These are phyloP conservation scores for Leccinellum albellum DNA, from an alignment of 768 basidiomycete genomes.

Conservation along the genomic window DNA sequence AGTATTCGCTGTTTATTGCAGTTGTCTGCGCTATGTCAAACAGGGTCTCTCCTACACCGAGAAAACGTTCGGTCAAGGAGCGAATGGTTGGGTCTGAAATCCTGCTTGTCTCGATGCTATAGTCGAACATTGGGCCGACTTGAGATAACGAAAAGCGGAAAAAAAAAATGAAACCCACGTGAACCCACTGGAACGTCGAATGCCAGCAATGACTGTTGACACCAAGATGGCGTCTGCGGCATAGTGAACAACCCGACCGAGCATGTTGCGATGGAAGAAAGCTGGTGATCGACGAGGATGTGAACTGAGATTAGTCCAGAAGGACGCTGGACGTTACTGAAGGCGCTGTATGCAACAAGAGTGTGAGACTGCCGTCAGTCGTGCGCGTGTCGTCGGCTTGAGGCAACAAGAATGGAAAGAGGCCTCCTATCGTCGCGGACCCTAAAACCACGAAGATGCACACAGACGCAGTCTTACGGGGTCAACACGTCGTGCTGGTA, in stretches of 20 bases:
- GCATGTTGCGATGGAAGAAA: constrained; percentile 34
- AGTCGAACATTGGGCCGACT: no score
- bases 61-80: constrained; percentile 73
- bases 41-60: constrained; percentile 83
- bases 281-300: not conserved
- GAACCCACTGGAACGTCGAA: constrained; percentile 87
- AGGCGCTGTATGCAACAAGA: not conserved
- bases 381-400: not conserved
- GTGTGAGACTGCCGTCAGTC: not conserved
- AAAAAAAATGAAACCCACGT: constrained; percentile 52
- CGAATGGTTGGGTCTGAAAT: constrained; percentile 79
- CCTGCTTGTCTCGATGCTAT: constrained; percentile 59
- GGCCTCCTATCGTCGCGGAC: not conserved
- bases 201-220: constrained; percentile 87
- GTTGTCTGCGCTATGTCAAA: constrained; percentile 83
- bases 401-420: constrained; percentile 17
- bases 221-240: constrained; percentile 80
- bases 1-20: constrained; percentile 84
- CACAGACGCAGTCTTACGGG: constrained; percentile 49
- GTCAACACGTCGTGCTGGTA: constrained; percentile 66
- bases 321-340: not conserved
- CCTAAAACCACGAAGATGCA: constrained; percentile 12
- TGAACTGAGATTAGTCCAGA: not conserved
- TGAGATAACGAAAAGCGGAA: not conserved
- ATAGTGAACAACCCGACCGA: constrained; percentile 77